phyloP scores from a whole-genome alignment of 192 early-diverging fungal genomes.

The Pilobolus umbonatus region DNA sequence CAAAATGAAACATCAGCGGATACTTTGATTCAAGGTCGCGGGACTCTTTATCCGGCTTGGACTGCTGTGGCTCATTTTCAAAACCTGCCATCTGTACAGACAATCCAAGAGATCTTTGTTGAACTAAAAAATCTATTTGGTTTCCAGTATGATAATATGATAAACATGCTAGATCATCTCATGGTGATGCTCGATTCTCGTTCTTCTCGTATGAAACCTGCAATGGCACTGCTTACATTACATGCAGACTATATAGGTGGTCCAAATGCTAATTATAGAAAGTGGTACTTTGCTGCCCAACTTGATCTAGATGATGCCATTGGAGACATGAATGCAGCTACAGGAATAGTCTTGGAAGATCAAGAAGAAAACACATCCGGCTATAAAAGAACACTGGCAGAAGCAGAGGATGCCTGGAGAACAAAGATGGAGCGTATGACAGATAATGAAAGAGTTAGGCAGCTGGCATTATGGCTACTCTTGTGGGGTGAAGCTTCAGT shows the following conservation, averaged over 20 bases:
- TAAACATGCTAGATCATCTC: conserved; percentile 71
- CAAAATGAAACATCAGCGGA: conserved; percentile 6
- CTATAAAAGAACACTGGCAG: conserved; percentile 23
- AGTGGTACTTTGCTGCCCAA: conserved; percentile 80
- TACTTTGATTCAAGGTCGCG: not conserved
- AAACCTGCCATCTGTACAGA: conserved; percentile 58
- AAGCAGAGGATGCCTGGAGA: conserved; percentile 60
- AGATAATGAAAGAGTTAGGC: conserved; percentile 62
- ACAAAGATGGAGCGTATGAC: conserved; percentile 66
- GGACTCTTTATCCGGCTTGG: conserved; percentile 36
- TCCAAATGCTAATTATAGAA: conserved; percentile 77
- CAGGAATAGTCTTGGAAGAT: conserved; percentile 10
- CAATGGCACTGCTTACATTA: conserved; percentile 64
- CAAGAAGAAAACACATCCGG: not conserved
- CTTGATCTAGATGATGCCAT: conserved; percentile 55
- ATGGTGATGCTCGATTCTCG: conserved; percentile 80
- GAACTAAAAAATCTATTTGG: conserved; percentile 66
- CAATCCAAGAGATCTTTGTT: conserved; percentile 68
- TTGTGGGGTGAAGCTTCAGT: conserved; percentile 80
- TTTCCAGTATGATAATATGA: conserved; percentile 75
- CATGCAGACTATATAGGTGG: conserved; percentile 83
- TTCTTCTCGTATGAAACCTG: conserved; percentile 69
- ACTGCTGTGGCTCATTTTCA: conserved; percentile 48
- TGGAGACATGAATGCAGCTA: conserved; percentile 27
- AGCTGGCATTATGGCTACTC: conserved; percentile 70